A percentile compares a stretch with the other conserved stretches of the same genome.
phyloP scores from a whole-genome alignment of 192 early-diverging fungal species.

The Spinellus fusiger region DNA sequence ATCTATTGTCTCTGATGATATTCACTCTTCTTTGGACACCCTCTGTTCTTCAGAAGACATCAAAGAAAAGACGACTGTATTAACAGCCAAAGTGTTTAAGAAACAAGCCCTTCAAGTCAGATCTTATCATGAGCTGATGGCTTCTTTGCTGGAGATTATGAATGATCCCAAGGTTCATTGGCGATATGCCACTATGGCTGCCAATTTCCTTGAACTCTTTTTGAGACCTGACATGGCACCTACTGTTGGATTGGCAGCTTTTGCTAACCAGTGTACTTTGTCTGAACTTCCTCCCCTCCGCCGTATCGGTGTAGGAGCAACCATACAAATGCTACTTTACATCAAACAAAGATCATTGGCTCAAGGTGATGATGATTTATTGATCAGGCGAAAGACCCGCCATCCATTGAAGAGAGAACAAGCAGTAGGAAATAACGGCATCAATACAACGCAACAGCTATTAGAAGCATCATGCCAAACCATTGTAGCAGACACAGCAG shows the following conservation, averaged over 20 bases:
- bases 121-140: slow-evolving; percentile 32
- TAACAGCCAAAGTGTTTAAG: neutral
- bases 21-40: slow-evolving; percentile 8
- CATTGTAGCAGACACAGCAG: neutral
- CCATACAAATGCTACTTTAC: slow-evolving; percentile 56
- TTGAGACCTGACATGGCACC: slow-evolving; percentile 55
- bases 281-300: slow-evolving; percentile 74
- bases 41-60: neutral
- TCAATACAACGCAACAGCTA: neutral
- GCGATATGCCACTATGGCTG: slow-evolving; percentile 76
- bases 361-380: slow-evolving; percentile 37
- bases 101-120: slow-evolving; percentile 18
- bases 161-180: slow-evolving; percentile 65
- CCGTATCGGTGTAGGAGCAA: slow-evolving; percentile 52
- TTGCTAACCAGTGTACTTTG: slow-evolving; percentile 53
- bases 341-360: slow-evolving; percentile 65
- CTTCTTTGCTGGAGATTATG: slow-evolving; percentile 52
- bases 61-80: slow-evolving; percentile 1
- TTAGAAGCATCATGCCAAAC: slow-evolving; percentile 24
- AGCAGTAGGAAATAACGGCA: neutral
- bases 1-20: slow-evolving; percentile 26
- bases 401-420: slow-evolving; percentile 32
- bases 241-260: slow-evolving; percentile 46
- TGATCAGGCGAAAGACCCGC: slow-evolving; percentile 33
- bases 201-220: slow-evolving; percentile 73